Conservation (phyloP, 306 rosid genomes). For the Alnus rubra region DNA sequence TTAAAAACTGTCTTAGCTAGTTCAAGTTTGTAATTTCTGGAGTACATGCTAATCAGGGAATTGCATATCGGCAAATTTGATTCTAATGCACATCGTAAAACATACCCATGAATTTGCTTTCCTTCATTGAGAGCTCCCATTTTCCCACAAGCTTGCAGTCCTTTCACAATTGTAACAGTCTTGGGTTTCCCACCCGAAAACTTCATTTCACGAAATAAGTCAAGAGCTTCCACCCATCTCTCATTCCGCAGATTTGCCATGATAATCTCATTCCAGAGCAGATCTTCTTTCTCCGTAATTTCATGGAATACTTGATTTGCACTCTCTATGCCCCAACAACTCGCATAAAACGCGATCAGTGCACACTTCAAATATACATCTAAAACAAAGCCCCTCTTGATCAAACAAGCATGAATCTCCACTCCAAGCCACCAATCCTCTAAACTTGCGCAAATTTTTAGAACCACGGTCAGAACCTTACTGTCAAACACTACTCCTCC, state of each 20-base stretch:
- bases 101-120: constrained; percentile 77
- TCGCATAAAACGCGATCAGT: constrained; percentile 55
- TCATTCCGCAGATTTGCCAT: constrained; percentile 59
- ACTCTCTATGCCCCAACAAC: constrained; percentile 49
- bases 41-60: constrained; percentile 67
- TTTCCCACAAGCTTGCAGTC: constrained; percentile 70
- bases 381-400: constrained; percentile 55
- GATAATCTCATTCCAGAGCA: constrained; percentile 63
- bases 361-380: constrained; percentile 62
- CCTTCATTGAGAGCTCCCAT: constrained; percentile 63
- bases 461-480: constrained; percentile 44
- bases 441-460: constrained; percentile 50
- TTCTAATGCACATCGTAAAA: constrained; percentile 42
- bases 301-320: constrained; percentile 56
- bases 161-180: constrained; percentile 46
- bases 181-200: constrained; percentile 41
- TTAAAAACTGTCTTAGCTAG: constrained; percentile 52
- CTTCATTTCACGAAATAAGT: constrained; percentile 51
- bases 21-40: constrained; percentile 50
- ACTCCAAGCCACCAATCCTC: constrained; percentile 50
- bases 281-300: constrained; percentile 43
- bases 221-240: constrained; percentile 48
- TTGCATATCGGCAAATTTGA: constrained; percentile 56
- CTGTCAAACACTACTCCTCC: constrained; percentile 50
- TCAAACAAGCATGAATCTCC: constrained; percentile 55